These are phyloP conservation scores for Zea luxurians DNA, from an alignment of 176 grass and related monocot genomes.

Conservation along the genomic window DNA sequence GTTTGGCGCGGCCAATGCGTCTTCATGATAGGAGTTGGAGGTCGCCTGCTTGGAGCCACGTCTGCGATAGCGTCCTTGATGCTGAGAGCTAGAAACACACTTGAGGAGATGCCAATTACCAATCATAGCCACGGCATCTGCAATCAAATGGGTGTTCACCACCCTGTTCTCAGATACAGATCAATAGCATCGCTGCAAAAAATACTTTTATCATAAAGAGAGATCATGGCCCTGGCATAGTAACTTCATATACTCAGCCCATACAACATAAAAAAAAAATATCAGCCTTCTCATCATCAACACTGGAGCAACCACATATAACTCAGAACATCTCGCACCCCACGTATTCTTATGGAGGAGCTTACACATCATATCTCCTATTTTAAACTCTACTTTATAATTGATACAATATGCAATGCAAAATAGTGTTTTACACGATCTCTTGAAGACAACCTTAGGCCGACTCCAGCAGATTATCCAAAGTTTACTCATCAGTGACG, in stretches of 20 bases:
- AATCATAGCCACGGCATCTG: neutral
- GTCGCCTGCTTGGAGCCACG: conserved; percentile 19
- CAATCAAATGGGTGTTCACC: neutral
- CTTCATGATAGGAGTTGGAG: neutral
- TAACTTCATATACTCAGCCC: neutral
- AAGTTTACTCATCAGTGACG: too few species aligned
- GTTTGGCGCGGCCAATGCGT: too few species aligned
- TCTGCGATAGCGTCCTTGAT: neutral
- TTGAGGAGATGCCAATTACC: neutral
- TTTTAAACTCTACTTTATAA: too few species aligned
- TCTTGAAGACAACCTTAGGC: too few species aligned
- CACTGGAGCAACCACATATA: neutral
- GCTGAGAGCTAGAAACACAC: neutral
- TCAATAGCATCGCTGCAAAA: neutral
- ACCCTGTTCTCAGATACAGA: neutral
- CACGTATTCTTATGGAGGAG: too few species aligned
- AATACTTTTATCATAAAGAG: neutral
- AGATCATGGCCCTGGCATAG: neutral
- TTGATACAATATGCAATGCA: too few species aligned
- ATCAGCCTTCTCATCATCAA: too few species aligned
- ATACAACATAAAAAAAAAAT: neutral
- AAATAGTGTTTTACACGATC: too few species aligned
- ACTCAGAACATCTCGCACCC: neutral
- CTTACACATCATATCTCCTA: too few species aligned
- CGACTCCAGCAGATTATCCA: too few species aligned